A percentile compares a stretch with the other conserved stretches of the same genome.
Conservation (phyloP, 495 filamentous ascomycete genomes). For the Aspergillus baeticus region DNA sequence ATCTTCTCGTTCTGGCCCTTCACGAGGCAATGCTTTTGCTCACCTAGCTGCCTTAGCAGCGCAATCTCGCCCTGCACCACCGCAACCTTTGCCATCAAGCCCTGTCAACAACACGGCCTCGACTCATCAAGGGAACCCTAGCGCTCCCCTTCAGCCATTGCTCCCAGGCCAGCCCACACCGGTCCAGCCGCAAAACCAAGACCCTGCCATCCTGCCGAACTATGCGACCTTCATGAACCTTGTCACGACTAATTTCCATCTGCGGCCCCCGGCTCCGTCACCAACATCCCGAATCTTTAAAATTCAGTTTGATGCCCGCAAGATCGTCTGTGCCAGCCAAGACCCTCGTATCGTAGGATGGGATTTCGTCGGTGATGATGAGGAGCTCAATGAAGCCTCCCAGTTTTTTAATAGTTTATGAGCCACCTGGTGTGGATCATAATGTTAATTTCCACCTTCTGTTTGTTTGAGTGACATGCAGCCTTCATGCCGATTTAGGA, state of each 20-base stretch:
- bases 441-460: not conserved
- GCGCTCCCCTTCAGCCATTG: not conserved
- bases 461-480: too few species aligned
- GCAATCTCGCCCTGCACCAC: not conserved
- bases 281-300: constrained; percentile 82
- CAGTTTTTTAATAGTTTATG: constrained; percentile 64
- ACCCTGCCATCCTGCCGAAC: constrained; percentile 4
- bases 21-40: constrained; percentile 26
- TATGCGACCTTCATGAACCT: not conserved
- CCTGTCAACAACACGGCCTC: not conserved
- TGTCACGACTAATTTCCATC: constrained; percentile 12
- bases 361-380: constrained; percentile 94
- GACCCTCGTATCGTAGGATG: constrained; percentile 91
- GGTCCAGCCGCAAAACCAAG: constrained; percentile 17
- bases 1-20: constrained; percentile 19
- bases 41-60: constrained; percentile 13
- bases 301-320: constrained; percentile 89
- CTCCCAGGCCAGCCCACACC: constrained; percentile 2
- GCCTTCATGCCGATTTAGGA: too few species aligned
- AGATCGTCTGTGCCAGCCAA: constrained; percentile 92
- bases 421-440: not conserved
- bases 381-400: constrained; percentile 75
- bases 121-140: constrained; percentile 1
- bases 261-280: constrained; percentile 10
- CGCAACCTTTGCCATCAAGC: not conserved